Percentiles rank a stretch among this genome's conserved stretches.
Conservation (phyloP, 2,329 filamentous ascomycete species). For the Thielaviopsis ethacetica region DNA sequence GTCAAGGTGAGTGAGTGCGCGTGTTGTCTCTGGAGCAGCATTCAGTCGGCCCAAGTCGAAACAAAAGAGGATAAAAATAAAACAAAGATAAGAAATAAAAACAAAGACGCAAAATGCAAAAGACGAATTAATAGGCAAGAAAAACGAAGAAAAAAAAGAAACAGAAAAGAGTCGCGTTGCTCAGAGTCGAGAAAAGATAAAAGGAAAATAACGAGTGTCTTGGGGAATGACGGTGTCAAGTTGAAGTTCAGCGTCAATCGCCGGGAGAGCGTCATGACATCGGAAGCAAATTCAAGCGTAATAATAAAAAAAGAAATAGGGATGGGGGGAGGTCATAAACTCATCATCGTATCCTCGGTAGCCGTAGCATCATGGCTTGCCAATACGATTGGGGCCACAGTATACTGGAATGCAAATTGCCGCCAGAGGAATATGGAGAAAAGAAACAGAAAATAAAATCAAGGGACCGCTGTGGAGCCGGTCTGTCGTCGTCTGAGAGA, state of each 20-base stretch:
- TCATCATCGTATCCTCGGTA: slow-evolving; percentile 10
- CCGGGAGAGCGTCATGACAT: not conserved
- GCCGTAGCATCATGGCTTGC: not conserved
- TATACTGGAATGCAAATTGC: not conserved
- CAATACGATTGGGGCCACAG: not conserved
- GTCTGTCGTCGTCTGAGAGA: slow-evolving; percentile 1
- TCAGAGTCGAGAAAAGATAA: slow-evolving; percentile 9
- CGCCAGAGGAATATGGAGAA: slow-evolving; percentile 8
- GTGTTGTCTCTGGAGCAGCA: not conserved
- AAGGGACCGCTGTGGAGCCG: not conserved
- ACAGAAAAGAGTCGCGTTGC: slow-evolving; percentile 5
- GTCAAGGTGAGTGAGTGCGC: too few species aligned
- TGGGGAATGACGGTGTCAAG: not conserved
- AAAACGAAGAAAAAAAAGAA: slow-evolving; percentile 11
- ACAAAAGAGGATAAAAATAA: slow-evolving; percentile 12
- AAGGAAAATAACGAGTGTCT: slow-evolving; percentile 9
- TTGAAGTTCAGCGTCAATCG: not conserved
- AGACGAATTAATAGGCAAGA: slow-evolving; percentile 14
- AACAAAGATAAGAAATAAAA: slow-evolving; percentile 15
- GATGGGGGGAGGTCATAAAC: slow-evolving; percentile 6
- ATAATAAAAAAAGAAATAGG: not conserved
- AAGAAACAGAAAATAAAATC: slow-evolving; percentile 6
- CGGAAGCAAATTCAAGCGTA: not conserved
- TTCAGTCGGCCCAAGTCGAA: not conserved
- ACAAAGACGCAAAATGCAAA: slow-evolving; percentile 11